These are phyloP conservation scores for Skeletonema potamos DNA, from an alignment of 108 stramenopile genomes.

Conservation along the genomic window DNA sequence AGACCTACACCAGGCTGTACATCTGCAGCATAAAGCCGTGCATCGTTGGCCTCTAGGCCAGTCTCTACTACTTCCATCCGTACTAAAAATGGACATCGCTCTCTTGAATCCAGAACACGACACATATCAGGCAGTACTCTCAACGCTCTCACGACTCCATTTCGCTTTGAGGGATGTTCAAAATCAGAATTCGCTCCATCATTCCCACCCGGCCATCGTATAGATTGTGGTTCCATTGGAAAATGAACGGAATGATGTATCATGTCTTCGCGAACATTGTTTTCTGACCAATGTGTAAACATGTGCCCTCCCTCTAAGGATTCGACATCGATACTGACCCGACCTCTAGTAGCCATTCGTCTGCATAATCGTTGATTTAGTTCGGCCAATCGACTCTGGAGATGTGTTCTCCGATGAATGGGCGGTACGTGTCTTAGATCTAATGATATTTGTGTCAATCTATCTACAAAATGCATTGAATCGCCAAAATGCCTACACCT, in stretches of 20 bases:
- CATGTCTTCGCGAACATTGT: slow-evolving; percentile 65
- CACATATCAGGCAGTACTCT: slow-evolving; percentile 71
- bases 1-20: slow-evolving; percentile 54
- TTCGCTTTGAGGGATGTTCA: slow-evolving; percentile 28
- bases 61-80: slow-evolving; percentile 83
- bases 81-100: slow-evolving; percentile 82
- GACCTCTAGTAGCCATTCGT: slow-evolving; percentile 78
- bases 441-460: slow-evolving; percentile 77
- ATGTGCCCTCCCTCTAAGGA: slow-evolving; percentile 36
- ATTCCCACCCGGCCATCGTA: slow-evolving; percentile 63
- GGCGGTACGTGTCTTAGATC: slow-evolving; percentile 63
- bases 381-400: slow-evolving; percentile 59
- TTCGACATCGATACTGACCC: slow-evolving; percentile 82
- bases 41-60: slow-evolving; percentile 77
- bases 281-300: slow-evolving; percentile 27
- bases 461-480: slow-evolving; percentile 88
- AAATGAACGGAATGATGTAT: slow-evolving; percentile 82
- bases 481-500: slow-evolving; percentile 88
- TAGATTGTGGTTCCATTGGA: slow-evolving; percentile 62
- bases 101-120: slow-evolving; percentile 69
- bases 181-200: slow-evolving; percentile 6
- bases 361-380: slow-evolving; percentile 76
- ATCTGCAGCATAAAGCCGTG: slow-evolving; percentile 67
- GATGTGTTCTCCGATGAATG: slow-evolving; percentile 47
- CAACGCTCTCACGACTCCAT: slow-evolving; percentile 73